phyloP scores from a whole-genome alignment of 2,329 filamentous ascomycete genomes.

The Nemania sp. region DNA sequence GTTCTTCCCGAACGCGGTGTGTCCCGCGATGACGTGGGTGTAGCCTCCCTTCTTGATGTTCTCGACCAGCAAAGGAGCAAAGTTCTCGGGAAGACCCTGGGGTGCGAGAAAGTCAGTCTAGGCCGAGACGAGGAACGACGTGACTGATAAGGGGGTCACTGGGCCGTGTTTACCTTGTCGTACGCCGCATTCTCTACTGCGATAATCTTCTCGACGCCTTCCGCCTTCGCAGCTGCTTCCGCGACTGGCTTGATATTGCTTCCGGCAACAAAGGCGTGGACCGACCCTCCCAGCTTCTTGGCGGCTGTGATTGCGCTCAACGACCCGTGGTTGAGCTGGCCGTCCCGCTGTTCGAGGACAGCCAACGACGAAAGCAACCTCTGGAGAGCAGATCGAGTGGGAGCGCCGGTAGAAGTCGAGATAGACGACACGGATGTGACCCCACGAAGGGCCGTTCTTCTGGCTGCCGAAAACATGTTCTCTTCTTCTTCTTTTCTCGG shows the following conservation, averaged over 20 bases:
- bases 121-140: neutral
- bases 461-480: constrained; percentile 40
- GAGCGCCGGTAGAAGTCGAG: constrained; percentile 40
- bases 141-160: neutral
- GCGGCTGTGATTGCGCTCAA: constrained; percentile 86
- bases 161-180: constrained; percentile 69
- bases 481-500: neutral
- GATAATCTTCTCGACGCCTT: constrained; percentile 90
- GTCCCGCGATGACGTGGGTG: constrained; percentile 86
- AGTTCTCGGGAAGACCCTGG: constrained; percentile 90
- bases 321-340: constrained; percentile 81
- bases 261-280: constrained; percentile 89
- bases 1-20: constrained; percentile 97
- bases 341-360: constrained; percentile 89
- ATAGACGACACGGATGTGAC: constrained; percentile 31
- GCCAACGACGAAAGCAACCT: constrained; percentile 86
- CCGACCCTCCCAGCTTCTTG: constrained; percentile 79
- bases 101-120: constrained; percentile 2
- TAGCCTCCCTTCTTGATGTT: constrained; percentile 97
- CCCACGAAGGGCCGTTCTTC: constrained; percentile 36
- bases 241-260: constrained; percentile 75
- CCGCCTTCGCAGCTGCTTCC: constrained; percentile 83
- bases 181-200: constrained; percentile 87
- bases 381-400: constrained; percentile 59
- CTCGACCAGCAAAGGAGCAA: constrained; percentile 87